Base-by-base conservation (phyloP, 1,139 yeast species). In the Diutina sp. region DNA sequence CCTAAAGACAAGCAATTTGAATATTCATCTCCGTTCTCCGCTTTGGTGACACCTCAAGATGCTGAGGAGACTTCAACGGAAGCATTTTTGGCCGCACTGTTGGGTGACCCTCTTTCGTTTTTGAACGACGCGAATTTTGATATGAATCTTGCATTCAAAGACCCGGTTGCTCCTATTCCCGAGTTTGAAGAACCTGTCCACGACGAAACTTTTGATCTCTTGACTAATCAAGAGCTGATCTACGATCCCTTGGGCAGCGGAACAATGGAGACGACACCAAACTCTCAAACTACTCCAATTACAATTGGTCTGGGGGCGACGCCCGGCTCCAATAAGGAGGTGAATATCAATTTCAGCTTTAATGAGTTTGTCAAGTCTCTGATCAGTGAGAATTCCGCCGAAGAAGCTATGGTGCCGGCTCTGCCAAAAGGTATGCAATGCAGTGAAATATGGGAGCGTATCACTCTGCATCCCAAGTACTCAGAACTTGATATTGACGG, bases 401-500 rank as follows among this genome's bases (percentile, higher is more conserved):
- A 58, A n/a, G 30, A 57, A 30, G 55, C 58, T 55, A 28, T 50
- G 28, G 53, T 50, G 44, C 53, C 53, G 14, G 53, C 53, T 6
- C 53, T 50, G 53, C 44, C 53, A 8, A 50, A 58, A 28, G 44
- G 28, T 3, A 61, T 89, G 70, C 80, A 82, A 65, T 93, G 99
- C 69, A 83, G 95, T 0, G 97, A 90, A 64, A 87, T 91, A 28
- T 93, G 99, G 99, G 98, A 91, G 68, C 80, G 98, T 65, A 87
- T 93, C 48, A 88, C 97, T 3, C 73, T 95, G 16, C 97, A 93
- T 75, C 98, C 99, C 45, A 84, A 87, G 67, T 93, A 91, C 69
- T 84, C 95, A 6, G 97, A 91, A 60, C 77, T 93, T 58, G 98
- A 93, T 69, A 90, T 93, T 61, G 97, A 91, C 67, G 95, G 96